Evolutionary conservation across 1,284 basidiomycete species (phyloP).

Genomic region (Moniliella sp.): DNA sequence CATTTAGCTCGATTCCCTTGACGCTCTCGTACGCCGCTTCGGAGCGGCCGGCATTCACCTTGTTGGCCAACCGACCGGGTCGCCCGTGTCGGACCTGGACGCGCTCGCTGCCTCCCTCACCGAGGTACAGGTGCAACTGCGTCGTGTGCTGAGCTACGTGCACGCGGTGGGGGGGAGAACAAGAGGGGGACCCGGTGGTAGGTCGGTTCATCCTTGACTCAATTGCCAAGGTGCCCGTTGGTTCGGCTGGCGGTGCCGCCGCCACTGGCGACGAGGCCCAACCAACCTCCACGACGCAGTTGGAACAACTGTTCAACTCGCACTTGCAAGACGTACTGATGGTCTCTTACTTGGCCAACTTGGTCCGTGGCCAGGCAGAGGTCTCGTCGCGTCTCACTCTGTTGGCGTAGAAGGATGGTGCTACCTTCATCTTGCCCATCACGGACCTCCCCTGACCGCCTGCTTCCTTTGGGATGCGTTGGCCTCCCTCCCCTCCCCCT

Average conservation of each 20-base stretch:
- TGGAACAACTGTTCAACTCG: constrained; percentile 28
- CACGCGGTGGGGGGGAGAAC: constrained; percentile 57
- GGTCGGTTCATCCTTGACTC: constrained; percentile 83
- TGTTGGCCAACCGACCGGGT: constrained; percentile 60
- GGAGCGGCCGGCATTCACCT: constrained; percentile 32
- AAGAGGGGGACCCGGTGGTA: constrained; percentile 61
- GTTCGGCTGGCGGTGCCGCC: no score
- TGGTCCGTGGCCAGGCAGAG: constrained; percentile 81
- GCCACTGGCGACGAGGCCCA: no score
- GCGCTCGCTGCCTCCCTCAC: constrained; percentile 50
- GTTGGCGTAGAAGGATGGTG: no score
- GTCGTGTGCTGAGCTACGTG: constrained; percentile 68
- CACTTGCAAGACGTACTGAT: constrained; percentile 59
- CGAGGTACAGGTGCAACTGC: constrained; percentile 54
- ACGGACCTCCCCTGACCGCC: no score
- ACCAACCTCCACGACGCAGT: constrained; percentile 13
- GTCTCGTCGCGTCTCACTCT: constrained; percentile 69
- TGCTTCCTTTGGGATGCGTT: no score
- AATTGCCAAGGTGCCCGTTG: constrained; percentile 19
- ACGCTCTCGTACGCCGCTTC: constrained; percentile 33
- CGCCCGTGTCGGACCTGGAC: constrained; percentile 24
- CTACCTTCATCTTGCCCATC: no score
- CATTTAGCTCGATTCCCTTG: constrained; percentile 24
- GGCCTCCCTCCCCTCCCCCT: no score
- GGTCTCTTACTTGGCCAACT: constrained; percentile 80